phyloP scores from a whole-genome alignment of 441 rosid genomes.

The Syzygium syzygioides region DNA sequence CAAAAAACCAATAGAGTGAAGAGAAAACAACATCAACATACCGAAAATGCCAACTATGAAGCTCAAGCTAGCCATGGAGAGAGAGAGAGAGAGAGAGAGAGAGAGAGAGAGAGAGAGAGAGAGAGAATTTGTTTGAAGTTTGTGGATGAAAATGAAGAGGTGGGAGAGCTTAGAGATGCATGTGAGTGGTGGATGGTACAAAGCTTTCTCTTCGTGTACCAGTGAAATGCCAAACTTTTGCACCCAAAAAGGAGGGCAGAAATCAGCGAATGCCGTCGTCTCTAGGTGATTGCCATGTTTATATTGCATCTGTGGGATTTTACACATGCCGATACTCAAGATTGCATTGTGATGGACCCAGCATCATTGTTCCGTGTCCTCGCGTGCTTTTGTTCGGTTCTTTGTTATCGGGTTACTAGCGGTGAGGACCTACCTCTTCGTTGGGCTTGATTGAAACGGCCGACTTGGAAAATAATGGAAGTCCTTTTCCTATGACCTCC shows the following conservation, averaged over 20 bases:
- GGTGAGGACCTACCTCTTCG: not conserved
- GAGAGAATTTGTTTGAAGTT: not conserved
- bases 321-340: not conserved
- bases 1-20: not conserved
- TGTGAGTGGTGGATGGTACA: not conserved
- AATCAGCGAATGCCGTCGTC: not conserved
- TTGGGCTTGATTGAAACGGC: not conserved
- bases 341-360: not conserved
- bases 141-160: not conserved
- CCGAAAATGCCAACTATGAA: constrained; percentile 39
- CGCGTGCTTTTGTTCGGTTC: not conserved
- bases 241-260: not conserved
- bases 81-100: not conserved
- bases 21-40: constrained; percentile 1
- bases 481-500: not conserved
- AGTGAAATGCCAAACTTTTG: not conserved
- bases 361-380: not conserved
- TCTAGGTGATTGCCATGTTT: not conserved
- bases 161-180: not conserved
- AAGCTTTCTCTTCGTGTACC: not conserved
- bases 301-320: not conserved
- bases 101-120: not conserved
- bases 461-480: not conserved
- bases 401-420: not conserved
- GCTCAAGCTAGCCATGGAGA: constrained; percentile 30